Evolutionary conservation across 495 filamentous ascomycete genomes (phyloP), one percentile per base, ranked within the genome.

Genomic region (Xylaria intraflava): DNA sequence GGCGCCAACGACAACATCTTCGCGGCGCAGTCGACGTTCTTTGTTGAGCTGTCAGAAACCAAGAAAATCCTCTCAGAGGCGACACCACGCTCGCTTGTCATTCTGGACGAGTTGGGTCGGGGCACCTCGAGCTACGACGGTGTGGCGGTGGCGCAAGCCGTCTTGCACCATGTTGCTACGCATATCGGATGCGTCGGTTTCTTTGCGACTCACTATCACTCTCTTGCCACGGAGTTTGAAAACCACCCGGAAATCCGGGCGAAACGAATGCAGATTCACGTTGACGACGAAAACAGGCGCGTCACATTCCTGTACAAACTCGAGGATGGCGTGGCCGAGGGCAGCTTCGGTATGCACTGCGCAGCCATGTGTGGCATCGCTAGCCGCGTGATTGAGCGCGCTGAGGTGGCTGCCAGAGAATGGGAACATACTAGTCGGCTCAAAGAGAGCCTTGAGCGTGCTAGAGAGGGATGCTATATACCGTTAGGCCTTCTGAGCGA

Each of bases 1-100:
- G 94, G 94, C 12, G 94, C 94, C 43, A 95, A 97, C 65, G 93
- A 99, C 78, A 96, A 96, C 70, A 97, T 99, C 67, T 96, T 99
- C 65, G 94, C 92, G 20, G 89, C 92, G 2, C 94, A 99, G 70
- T 90, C 86, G 22, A 99, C 93, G 27, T 99, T 99, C 79, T 96
- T 99, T 67, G 92, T 99, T 43, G 93, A 99, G 69, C 78, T 99
- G 7, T 87, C 90, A 3, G 94, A 99, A 64, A 99, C 93, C 8
- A 95, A 96, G 73, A 97, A 97, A 76, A 99, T 99, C 47, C 83
- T 99, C 3, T 82, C 88, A 2, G 93, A 99, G 72, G 93, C 93
- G 14, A 96, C 93, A 0, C 87, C 91, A 0, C 88, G 93, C 24
- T 95, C 90, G 0, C 83, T 99, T 3, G 93, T 99, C 53, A 99